Evolutionary conservation across 2,329 filamentous ascomycete genomes (phyloP).

Genomic region (Cladosporium sp.): DNA sequence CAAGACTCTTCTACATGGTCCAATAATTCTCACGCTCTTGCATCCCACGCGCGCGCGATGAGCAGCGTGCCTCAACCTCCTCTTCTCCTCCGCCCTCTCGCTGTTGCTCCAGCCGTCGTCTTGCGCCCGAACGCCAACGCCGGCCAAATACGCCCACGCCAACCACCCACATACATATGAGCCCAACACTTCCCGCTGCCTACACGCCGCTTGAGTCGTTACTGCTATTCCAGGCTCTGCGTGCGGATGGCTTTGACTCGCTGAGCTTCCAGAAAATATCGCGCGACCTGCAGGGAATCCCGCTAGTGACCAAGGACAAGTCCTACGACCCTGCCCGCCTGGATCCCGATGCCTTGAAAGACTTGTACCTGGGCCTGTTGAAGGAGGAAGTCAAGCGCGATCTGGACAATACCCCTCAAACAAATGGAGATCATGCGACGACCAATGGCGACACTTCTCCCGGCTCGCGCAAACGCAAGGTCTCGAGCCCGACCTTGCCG

Average conservation of each 20-base stretch:
- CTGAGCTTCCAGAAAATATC: conserved; percentile 72
- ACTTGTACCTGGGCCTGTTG: conserved; percentile 75
- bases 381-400: conserved; percentile 66
- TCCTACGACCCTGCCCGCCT: conserved; percentile 74
- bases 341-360: conserved; percentile 74
- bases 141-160: neutral
- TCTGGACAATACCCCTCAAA: conserved; percentile 31
- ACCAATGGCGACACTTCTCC: conserved; percentile 53
- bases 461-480: conserved; percentile 72
- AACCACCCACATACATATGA: conserved; percentile 18
- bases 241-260: conserved; percentile 65
- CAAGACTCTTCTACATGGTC: neutral
- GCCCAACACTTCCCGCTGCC: conserved; percentile 18
- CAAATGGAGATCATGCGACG: conserved; percentile 9
- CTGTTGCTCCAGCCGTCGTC: neutral
- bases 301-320: conserved; percentile 68
- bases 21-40: neutral
- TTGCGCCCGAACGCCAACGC: conserved; percentile 18
- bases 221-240: conserved; percentile 79
- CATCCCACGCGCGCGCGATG: conserved; percentile 13
- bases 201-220: conserved; percentile 87
- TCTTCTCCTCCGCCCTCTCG: neutral
- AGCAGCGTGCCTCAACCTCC: conserved; percentile 5
- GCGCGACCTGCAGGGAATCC: conserved; percentile 71
- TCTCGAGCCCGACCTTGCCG: conserved; percentile 64